Base-by-base conservation (phyloP, 495 filamentous ascomycete species). In the Penicillium longicatenatum region DNA sequence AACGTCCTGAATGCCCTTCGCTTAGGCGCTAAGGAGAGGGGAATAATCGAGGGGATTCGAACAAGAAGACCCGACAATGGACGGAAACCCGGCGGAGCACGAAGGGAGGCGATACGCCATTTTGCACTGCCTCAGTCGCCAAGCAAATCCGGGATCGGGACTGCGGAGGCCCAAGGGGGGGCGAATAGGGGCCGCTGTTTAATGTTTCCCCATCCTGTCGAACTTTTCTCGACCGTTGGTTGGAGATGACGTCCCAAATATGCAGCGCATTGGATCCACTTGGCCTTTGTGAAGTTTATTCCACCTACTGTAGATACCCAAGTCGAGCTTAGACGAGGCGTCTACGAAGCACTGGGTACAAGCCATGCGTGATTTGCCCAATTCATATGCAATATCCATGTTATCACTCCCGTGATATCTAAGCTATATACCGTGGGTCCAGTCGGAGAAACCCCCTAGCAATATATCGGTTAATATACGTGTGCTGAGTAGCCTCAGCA, bases 81-180 rank as follows among this genome's bases (percentile, higher is more conserved):
- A 31, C 19, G 49, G 52, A 46, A 14, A 12, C 9, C 43, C 43
- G 43, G 43, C 43, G 43, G 43, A 24, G 43, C 10, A 22, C 41
- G 5, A 24, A 22, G 20, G 37, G 37, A 35, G 37, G 37, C 16
- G 14, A 17, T 39, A 44, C 50, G 21, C 20, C 35, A 39, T 17
- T 42, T 51, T 64, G 62, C 62, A 64, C 62, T 64, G 62, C 62
- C 62, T 64, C 62, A 44, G 22, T 46, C 20, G 61, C 61, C 61
- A 64, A 64, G 61, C 39, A 51, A 35, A 17, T 17, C 37, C 37
- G 37, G 37, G 37, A 35, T 14, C 31, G 31, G 37, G 14, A 39
- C 37, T 39, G 37, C 52, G 58, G 49, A 33, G 22, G 33, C 29
- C 31, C 22, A 42, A 52, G 33, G 39, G 43, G 31, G 48, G 37